Evolutionary conservation across 768 basidiomycete species (phyloP), one percentile per base, ranked within the genome.

Genomic region (Phlebiopsis gigantea): DNA sequence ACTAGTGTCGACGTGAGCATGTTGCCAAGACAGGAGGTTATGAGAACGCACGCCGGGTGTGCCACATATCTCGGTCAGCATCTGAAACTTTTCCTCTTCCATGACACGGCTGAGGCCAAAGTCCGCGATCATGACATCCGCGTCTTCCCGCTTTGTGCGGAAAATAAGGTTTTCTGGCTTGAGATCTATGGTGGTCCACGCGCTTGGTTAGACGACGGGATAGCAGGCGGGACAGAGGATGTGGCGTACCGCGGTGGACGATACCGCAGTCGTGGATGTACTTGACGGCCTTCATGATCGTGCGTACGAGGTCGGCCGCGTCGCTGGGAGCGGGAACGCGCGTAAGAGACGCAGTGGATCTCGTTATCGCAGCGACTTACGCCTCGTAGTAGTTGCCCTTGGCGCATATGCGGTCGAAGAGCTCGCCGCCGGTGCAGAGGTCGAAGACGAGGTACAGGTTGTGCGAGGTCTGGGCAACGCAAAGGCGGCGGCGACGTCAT

Each of bases 131-230:
- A 97, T 91, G 65, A 99, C 87, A 66, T 96, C 94, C 15, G 94
- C 87, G 42, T 93, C 90, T 70, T 98, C 94, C 5, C 82, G 87
- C 62, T 82, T 79, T 15, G 88, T 87, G 56, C 90, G 86, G 85
- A 98, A 99, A 29, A 99, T 79, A 22, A 99, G 82, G 73, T 99
- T 99, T 75, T 99, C 96, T 3, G 96, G 96, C 72, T 99, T 99
- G 59, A 99, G 75, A 67, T 99, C 95, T 89, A 60, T 44, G 49
- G 45, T 30, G 14, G 6, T 34, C 14, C 31, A 34, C 31, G 31
- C 31, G 12, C 12, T 17, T 17, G 2, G 8, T 39, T 39, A 39
- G 28, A 1, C 31, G 26, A 9, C 9, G 7, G 9, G 8, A 30
- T 17, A 28, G 46, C 1, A 10, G 15, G 24, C n/a, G n/a, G 17